A percentile compares a stretch with the other conserved stretches of the same genome.
These are phyloP conservation scores for Artemisia tridentata DNA, from an alignment of 129 eudicot species.

Conservation along the genomic window DNA sequence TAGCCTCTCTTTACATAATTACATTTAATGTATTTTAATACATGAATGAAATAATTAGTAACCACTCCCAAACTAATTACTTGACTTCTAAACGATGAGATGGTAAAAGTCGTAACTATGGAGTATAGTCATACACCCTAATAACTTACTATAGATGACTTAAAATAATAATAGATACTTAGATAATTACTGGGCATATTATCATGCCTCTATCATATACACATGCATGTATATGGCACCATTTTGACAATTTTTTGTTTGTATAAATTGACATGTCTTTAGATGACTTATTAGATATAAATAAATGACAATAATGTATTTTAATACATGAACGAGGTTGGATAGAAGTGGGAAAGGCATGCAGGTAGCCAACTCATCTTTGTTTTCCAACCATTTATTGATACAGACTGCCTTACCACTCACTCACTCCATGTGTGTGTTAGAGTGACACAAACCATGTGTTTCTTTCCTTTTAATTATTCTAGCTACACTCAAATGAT, in stretches of 20 bases:
- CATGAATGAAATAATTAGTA: too few species aligned
- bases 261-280: not conserved
- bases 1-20: too few species aligned
- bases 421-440: slow-evolving; percentile 47
- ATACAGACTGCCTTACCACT: slow-evolving; percentile 43
- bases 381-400: slow-evolving; percentile 45
- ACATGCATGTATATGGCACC: too few species aligned
- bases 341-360: slow-evolving; percentile 43
- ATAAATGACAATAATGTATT: slow-evolving; percentile 4
- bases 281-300: not conserved
- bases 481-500: slow-evolving; percentile 34
- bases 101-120: too few species aligned
- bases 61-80: too few species aligned
- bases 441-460: slow-evolving; percentile 38
- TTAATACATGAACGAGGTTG: slow-evolving; percentile 36
- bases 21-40: too few species aligned
- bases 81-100: too few species aligned
- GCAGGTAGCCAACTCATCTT: slow-evolving; percentile 46
- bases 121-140: too few species aligned
- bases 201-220: too few species aligned
- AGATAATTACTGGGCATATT: too few species aligned
- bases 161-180: too few species aligned
- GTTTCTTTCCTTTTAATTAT: slow-evolving; percentile 27
- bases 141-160: too few species aligned
- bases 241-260: not conserved